A percentile compares a stretch with the other conserved stretches of the same genome.
Conservation (phyloP, 1,284 basidiomycete species). For the Fomes fomentarius region DNA sequence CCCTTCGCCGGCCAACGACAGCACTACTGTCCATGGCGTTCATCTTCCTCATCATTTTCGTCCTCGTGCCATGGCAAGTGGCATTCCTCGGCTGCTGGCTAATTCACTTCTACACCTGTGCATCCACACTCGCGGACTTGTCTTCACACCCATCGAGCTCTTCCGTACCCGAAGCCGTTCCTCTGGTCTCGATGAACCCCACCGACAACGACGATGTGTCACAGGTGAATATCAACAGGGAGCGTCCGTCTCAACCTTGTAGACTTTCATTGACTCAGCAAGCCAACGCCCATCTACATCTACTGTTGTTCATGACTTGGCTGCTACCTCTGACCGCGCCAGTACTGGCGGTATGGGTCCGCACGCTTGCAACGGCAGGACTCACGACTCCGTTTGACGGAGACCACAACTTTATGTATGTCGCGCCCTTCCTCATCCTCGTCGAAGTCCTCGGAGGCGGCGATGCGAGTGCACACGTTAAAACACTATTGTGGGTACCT, state of each 20-base stretch:
- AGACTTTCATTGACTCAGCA: conserved; percentile 21
- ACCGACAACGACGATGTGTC: neutral
- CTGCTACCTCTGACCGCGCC: conserved; percentile 82
- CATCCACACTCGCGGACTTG: conserved; percentile 31
- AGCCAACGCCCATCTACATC: conserved; percentile 55
- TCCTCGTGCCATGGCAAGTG: conserved; percentile 89
- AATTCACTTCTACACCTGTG: conserved; percentile 73
- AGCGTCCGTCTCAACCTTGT: neutral
- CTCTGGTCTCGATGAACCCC: conserved; percentile 18
- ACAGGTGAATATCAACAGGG: too few species aligned
- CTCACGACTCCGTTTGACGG: conserved; percentile 74
- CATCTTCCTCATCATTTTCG: conserved; percentile 67
- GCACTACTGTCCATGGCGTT: conserved; percentile 61
- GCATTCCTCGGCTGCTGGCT: conserved; percentile 84
- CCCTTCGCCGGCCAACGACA: conserved; percentile 41
- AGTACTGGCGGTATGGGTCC: conserved; percentile 87
- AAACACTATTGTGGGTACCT: conserved; percentile 14
- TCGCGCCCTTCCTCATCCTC: conserved; percentile 67
- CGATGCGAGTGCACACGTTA: conserved; percentile 16
- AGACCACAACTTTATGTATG: conserved; percentile 74
- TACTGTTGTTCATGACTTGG: conserved; percentile 82
- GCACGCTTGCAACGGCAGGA: conserved; percentile 79
- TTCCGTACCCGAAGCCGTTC: conserved; percentile 8
- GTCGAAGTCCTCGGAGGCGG: conserved; percentile 49
- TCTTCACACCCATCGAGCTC: conserved; percentile 2